Base-by-base conservation (phyloP, 2,329 filamentous ascomycete species). In the Colletotrichum sp. region DNA sequence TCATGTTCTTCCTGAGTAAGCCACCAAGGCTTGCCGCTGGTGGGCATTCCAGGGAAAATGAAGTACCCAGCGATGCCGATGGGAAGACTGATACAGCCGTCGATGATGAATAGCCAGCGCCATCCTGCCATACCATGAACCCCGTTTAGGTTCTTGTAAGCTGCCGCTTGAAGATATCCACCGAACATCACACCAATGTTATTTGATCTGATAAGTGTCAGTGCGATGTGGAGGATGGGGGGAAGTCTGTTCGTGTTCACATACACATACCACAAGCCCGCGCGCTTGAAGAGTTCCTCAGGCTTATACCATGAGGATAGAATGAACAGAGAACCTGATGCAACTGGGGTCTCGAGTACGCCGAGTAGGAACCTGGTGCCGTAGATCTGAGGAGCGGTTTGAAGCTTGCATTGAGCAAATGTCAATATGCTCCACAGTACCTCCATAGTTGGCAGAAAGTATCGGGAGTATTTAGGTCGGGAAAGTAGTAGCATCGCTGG, bases 61-160 rank as follows among this genome's bases (percentile, higher is more conserved):
- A 90, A 71, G 75, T 86, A 90, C 0, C 90, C 89, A 7, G 87
- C 84, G 3, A 91, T 71, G 0, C 88, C 87, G 12, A 91, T 85
- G 0, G 89, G 89, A 4, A 91, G 83, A 1, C 87, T 89, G 78
- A 91, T 90, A 34, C 90, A 84, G 1, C 89, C 90, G 68, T 91
- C 89, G 30, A 91, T 90, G 13, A 91, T 87, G 66, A 91, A 91
- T 0, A 90, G 81, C 88, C 85, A 89, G 63, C 85, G 81, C 88
- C 88, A 90, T 0, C 89, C 89, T 0, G 86, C 81, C 80, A 88
- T 85, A 0, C 89, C 89, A 6, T 81, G 82, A 0, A 87, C 83
- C 0, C 88, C 89, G 21, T 89, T 87, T 0, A 90, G 83, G 30
- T 88, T 88, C 14, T 83, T 87, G 78, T 90, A 90, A 0, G 88